Base-by-base conservation (phyloP, 495 filamentous ascomycete genomes). In the Trichodelitschia bisporula region DNA sequence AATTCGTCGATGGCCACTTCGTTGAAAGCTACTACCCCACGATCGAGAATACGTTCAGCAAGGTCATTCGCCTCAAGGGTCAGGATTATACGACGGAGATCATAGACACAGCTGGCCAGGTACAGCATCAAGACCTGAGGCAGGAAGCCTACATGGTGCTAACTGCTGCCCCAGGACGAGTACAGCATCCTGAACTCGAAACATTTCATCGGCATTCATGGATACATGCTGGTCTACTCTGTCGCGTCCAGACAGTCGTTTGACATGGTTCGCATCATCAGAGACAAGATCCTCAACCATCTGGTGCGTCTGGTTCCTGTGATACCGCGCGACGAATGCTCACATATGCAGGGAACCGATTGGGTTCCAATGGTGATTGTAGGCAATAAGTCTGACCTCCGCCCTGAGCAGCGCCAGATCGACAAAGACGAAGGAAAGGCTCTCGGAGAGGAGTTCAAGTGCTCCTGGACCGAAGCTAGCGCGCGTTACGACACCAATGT, bases 1-100 rank as follows among this genome's bases (percentile, higher is more conserved):
- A 82, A 48, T 95, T 86, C 49, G 84, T 93, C 46, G 86, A 95
- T 49, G 78, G 79, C 43, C 82, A 91, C 54, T 99, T 99, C 42
- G 84, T 95, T 42, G 89, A 95, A 50, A 83, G 74, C 50, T 99
- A 99, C 53, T 99, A 95, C 55, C 86, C 86, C 15, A 99, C 86
- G 15, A 93, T 99, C 42, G 86, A 95, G 56, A 99, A 95, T 50
- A 95, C 83, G 9, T 95, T 95, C 50, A 84, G 76, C 53, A 84
- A 86, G 43, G 70, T 79, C 39, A 95, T 99, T 46, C 76, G 75
- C 36, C 70, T 73, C 51, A 82, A 82, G 48, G 71, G 73, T 11
- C 82, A 93, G 50, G 86, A 95, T 40, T 95, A 66, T 51, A 77
- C 80, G 32, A 91, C 80, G 23, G 86, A 95, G 57, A 95, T 99